Evolutionary conservation across 2,329 filamentous ascomycete genomes (phyloP), one percentile per base, ranked within the genome.

Genomic region (Periconia sp.): DNA sequence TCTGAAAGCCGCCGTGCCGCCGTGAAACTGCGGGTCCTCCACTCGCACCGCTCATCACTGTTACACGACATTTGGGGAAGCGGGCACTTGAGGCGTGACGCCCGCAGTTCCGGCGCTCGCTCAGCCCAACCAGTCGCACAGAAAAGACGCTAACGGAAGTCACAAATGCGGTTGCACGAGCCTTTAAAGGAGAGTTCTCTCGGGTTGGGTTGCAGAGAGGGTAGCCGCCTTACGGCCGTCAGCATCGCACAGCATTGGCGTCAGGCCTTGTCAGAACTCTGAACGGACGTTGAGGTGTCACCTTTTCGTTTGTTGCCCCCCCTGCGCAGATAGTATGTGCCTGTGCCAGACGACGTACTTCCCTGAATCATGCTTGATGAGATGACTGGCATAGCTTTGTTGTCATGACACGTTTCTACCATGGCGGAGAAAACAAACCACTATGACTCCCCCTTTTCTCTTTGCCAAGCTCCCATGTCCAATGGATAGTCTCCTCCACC

Each of bases 241-340:
- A 40, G 37, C 37, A 22, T 33, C 15, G 4, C 36, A 37, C 34
- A 43, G 29, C 35, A 40, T 16, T 33, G 29, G 26, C 31, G 29
- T 31, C 11, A 17, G 34, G 25, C 8, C n/a, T n/a, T 32, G 52
- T 50, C 46, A 55, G 49, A 52, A 55, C 46, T 30, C 35, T 50
- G 46, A 41, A 30, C 8, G 22, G 31, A 52, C 43, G 43, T 40
- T n/a, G 55, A 50, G 43, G 36, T 54, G 46, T 58, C 50, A 44
- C 38, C 40, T 31, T 29, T n/a, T 29, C 5, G n/a, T 29, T n/a
- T 15, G n/a, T n/a, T 29, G 5, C 26, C 12, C 26, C 5, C 26
- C 26, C 5, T 15, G 5, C 5, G n/a, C n/a, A n/a, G n/a, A n/a
- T n/a, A n/a, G n/a, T n/a, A n/a, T n/a, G n/a, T n/a, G n/a, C n/a